These are phyloP conservation scores for Meyerozyma sp. DNA, from an alignment of 1,139 yeast genomes.

Conservation along the genomic window DNA sequence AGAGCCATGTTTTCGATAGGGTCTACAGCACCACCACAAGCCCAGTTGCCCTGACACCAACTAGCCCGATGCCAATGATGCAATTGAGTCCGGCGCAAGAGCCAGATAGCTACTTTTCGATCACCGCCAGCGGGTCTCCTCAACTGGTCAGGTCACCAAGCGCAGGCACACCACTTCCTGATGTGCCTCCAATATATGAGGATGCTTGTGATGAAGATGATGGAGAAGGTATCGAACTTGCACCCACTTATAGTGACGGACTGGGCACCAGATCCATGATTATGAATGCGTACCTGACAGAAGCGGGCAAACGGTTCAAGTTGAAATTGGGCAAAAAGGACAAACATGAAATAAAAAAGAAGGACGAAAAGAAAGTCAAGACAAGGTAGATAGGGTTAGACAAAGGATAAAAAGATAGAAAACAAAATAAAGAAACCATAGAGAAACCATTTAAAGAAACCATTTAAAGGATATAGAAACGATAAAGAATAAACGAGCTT, in stretches of 20 bases:
- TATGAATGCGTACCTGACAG: neutral
- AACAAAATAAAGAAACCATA: neutral
- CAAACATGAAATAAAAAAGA: neutral
- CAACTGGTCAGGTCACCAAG: neutral
- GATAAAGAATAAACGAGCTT: neutral
- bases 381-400: neutral
- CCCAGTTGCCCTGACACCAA: neutral
- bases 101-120: conserved; percentile 8
- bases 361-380: neutral
- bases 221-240: conserved; percentile 18
- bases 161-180: conserved; percentile 7
- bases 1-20: conserved; percentile 31
- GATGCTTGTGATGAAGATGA: conserved; percentile 30
- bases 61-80: conserved; percentile 11
- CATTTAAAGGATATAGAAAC: neutral
- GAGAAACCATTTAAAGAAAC: neutral
- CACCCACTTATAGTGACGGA: conserved; percentile 25
- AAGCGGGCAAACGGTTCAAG: neutral
- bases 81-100: conserved; percentile 1
- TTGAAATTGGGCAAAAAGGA: conserved; percentile 1
- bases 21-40: conserved; percentile 23
- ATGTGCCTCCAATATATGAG: conserved; percentile 27
- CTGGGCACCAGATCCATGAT: neutral
- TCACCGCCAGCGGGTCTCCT: conserved; percentile 3
- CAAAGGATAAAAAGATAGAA: neutral